Evolutionary conservation across 495 filamentous ascomycete genomes (phyloP), one percentile per base, ranked within the genome.

Genomic region (Penicilliopsis zonata): DNA sequence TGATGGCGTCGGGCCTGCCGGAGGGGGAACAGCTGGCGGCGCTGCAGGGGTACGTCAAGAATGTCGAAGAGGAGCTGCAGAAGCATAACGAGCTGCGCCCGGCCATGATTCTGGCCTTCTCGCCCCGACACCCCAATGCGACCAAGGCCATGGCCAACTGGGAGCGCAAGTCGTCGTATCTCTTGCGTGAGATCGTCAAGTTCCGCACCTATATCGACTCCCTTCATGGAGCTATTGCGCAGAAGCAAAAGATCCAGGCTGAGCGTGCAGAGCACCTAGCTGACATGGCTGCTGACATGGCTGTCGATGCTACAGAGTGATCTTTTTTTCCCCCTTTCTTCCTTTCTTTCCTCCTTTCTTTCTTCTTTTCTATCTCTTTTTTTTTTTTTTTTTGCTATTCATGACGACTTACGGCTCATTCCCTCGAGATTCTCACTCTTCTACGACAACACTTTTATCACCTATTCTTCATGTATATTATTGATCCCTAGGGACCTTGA

Each of bases 111-210:
- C 63, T 92, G 31, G 86, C 90, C 13, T 98, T 92, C 51, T 85
- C 86, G 13, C 84, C 86, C 1, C 74, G 88, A 15, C 79, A 87
- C 34, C 72, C 75, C 13, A 99, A 96, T 50, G 65, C 74, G 14
- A 57, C 57, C 29, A 87, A 82, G 55, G 83, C 88, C 2, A 78
- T 94, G 78, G 65, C 77, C 3, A 99, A 99, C 51, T 99, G 92
- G 92, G 86, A 99, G 62, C 73, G 79, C 34, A 95, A 95, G 58
- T 88, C 82, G 22, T 77, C 78, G 18, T 93, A 96, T 51, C 59
- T 99, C 24, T 62, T 96, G 13, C 67, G 79, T n/a, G 90, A 99
- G 58, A 95, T 88, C 48, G 82, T 94, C 43, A 99, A 96, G 48
- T 96, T 93, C 55, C 64, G 77, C 30, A 96, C 86, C 0, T 99